Percentiles rank a stretch among this genome's conserved stretches.
Conservation (phyloP, 2,329 filamentous ascomycete genomes). For the Thermothelomyces thermophilus region DNA sequence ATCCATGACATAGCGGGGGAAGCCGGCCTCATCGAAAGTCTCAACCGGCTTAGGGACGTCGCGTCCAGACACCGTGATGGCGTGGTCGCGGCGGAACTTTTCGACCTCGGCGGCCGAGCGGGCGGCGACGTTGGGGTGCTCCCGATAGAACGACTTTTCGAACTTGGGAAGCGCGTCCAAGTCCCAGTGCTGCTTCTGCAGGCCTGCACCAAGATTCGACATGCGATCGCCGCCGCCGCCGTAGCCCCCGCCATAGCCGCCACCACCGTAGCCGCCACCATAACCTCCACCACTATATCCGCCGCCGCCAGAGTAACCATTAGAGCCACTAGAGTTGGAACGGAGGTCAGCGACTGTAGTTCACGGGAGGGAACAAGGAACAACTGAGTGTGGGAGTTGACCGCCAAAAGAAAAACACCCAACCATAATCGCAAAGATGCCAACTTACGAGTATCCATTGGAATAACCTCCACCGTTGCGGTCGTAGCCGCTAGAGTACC, state of each 20-base stretch:
- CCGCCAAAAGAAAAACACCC: background rate
- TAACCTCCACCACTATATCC: conserved; percentile 34
- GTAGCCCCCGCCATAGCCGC: conserved; percentile 38
- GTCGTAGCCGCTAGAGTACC: conserved; percentile 44
- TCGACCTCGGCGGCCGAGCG: conserved; percentile 76
- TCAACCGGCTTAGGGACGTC: conserved; percentile 91
- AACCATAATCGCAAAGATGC: background rate
- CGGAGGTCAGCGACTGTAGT: conserved; percentile 15
- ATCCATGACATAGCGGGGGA: conserved; percentile 94
- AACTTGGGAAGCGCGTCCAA: conserved; percentile 79
- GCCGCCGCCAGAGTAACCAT: conserved; percentile 38
- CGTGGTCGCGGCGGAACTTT: conserved; percentile 76
- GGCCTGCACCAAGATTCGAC: conserved; percentile 78
- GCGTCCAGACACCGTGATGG: conserved; percentile 73
- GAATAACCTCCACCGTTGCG: conserved; percentile 33
- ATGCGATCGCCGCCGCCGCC: conserved; percentile 75
- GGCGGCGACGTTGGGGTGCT: conserved; percentile 69
- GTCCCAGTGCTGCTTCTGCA: conserved; percentile 89
- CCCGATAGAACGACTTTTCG: conserved; percentile 99
- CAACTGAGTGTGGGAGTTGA: background rate
- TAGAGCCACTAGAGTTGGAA: conserved; percentile 20
- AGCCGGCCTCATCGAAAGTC: conserved; percentile 95
- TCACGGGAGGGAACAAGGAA: background rate
- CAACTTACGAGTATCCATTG: conserved; percentile 21
- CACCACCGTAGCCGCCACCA: conserved; percentile 50